These are phyloP conservation scores for Metarhizium anisopliae DNA, from an alignment of 2,329 filamentous ascomycete genomes.

Conservation along the genomic window DNA sequence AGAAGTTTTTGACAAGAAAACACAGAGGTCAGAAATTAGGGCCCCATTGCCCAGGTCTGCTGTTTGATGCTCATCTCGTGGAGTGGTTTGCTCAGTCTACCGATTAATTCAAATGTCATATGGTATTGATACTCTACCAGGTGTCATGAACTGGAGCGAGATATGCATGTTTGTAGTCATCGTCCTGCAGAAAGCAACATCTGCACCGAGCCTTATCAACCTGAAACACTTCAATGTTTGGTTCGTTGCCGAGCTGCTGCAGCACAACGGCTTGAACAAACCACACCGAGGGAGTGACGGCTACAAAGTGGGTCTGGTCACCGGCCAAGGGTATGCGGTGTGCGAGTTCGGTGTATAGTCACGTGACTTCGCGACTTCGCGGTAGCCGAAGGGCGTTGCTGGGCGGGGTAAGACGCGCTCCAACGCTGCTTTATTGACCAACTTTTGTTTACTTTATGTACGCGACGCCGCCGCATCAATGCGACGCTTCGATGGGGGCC, in stretches of 20 bases:
- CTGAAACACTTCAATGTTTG: constrained; percentile 1
- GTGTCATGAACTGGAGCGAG: too few relatives aligned
- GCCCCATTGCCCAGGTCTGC: too few relatives aligned
- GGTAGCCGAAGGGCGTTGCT: constrained; percentile 7
- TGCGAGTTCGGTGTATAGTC: background rate
- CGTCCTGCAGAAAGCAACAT: background rate
- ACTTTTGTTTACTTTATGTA: constrained; percentile 14
- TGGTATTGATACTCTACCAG: too few relatives aligned
- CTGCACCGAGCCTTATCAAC: constrained; percentile 1
- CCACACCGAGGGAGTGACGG: background rate
- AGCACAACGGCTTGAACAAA: background rate
- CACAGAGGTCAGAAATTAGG: too few relatives aligned
- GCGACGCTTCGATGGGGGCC: background rate
- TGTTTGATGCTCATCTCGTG: too few relatives aligned
- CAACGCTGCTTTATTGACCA: background rate
- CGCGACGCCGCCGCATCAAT: background rate
- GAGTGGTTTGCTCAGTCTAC: too few relatives aligned
- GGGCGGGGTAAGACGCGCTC: constrained; percentile 11
- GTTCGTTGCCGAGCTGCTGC: background rate
- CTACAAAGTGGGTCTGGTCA: background rate
- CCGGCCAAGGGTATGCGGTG: too few relatives aligned
- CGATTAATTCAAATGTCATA: too few relatives aligned
- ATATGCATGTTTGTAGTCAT: background rate
- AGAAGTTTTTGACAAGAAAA: too few relatives aligned
- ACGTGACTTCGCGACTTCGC: constrained; percentile 15